phyloP scores from a whole-genome alignment of 352 stramenopile species.

The Pythium pyrilobum region DNA sequence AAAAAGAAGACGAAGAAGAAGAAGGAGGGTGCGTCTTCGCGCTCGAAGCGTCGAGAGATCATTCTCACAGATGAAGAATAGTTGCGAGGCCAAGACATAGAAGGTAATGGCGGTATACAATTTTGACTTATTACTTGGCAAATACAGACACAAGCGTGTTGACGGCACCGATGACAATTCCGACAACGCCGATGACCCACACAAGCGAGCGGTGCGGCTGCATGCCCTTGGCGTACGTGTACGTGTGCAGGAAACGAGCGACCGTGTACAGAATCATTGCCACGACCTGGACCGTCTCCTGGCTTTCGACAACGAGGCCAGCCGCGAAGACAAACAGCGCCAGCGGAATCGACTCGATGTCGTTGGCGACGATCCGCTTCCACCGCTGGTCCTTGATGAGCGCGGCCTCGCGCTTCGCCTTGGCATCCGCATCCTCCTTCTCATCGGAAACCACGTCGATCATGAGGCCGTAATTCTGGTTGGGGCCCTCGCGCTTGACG shows the following conservation, averaged over 20 bases:
- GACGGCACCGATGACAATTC: conserved; percentile 5
- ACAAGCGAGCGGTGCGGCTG: conserved; percentile 15
- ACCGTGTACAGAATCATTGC: conserved; percentile 38
- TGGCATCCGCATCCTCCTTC: conserved; percentile 21
- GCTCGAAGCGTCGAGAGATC: conserved; percentile 12
- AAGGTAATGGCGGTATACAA: background rate
- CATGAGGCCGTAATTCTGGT: conserved; percentile 22
- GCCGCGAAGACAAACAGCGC: conserved; percentile 40
- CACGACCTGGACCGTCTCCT: conserved; percentile 23
- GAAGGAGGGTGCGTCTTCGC: conserved; percentile 11
- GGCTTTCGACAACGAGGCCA: conserved; percentile 32
- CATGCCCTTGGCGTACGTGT: conserved; percentile 34
- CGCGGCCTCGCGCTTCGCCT: conserved; percentile 9
- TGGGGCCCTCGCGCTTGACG: conserved; percentile 28
- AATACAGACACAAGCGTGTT: conserved; percentile 19
- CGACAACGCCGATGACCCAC: conserved; percentile 15
- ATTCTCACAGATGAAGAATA: conserved; percentile 17
- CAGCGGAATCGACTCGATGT: conserved; percentile 53
- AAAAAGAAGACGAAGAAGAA: conserved; percentile 17
- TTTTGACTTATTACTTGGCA: conserved; percentile 15
- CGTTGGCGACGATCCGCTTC: conserved; percentile 53
- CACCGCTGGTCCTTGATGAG: conserved; percentile 35
- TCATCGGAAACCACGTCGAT: conserved; percentile 26
- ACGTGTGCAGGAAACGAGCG: conserved; percentile 32
- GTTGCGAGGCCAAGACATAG: too few relatives aligned